Base-by-base conservation (phyloP, 345 rosid genomes). In the Mangifera indica region DNA sequence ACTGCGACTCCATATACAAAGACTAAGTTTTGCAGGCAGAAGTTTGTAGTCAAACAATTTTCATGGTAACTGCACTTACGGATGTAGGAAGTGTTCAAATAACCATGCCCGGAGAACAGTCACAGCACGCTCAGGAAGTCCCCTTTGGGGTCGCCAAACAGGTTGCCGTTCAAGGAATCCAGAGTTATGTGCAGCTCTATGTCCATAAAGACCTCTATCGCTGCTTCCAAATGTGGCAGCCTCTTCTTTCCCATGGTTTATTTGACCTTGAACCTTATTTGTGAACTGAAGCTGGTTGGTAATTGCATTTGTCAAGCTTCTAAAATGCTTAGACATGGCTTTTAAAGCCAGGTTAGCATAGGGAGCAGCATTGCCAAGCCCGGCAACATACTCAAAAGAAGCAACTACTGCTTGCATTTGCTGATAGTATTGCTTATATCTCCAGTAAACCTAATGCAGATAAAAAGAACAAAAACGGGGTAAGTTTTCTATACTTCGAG, bases 91-190 rank as follows among this genome's bases (percentile, higher is more conserved):
- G 81, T 92, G 96, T 45, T 92, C 97, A 46, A 90, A 92, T 72
- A 92, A 81, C 97, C 97, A 92, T 56, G 97, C 93, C 72, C 88
- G 81, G 24, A 92, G 88, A 57, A 92, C 93, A 0, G 92, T 81
- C 24, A 92, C 97, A 7, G 96, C 93, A 55, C 89, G 96, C 81
- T 92, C 97, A 18, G 97, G 97, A 58, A 92, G 87, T 56, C 97
- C 97, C 55, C 97, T 82, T 56, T 92, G 97, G 4, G 97, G 91
- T 66, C 96, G 85, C 98, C 96, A 92, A 4, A 92, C 92, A 57
- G 98, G 90, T 71, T 90, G 93, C 68, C 88, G 87, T 37, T 88
- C 93, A 49, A 83, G 73, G 57, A 81, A 82, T 64, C 82, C 86
- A 0, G 86, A 72, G 60, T 71, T 83, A 29, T 75, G 75, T 26